phyloP scores from a whole-genome alignment of 257 asterid species.

The Capsicum baccatum region DNA sequence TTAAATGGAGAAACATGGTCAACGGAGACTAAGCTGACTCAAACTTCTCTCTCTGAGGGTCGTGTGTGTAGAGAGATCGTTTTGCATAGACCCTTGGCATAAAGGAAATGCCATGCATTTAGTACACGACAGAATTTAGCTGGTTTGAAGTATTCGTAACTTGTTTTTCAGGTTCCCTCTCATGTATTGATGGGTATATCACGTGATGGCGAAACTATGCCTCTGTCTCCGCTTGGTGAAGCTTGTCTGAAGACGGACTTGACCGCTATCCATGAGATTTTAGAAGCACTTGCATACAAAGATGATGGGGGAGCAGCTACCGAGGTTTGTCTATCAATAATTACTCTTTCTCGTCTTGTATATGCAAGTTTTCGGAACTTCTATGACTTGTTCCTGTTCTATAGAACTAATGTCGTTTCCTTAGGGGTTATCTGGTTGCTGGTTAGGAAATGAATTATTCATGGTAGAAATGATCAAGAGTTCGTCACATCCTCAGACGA shows the following conservation, averaged over 20 bases:
- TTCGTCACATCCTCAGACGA: not conserved
- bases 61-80: too few relatives aligned
- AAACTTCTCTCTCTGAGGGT: not conserved
- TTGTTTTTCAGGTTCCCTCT: constrained; percentile 71
- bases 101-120: not conserved
- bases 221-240: constrained; percentile 87
- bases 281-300: constrained; percentile 84
- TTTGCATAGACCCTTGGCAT: too few relatives aligned
- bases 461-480: not conserved
- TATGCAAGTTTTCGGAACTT: not conserved
- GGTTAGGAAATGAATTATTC: too few relatives aligned
- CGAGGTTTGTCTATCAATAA: constrained; percentile 58
- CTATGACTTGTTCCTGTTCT: not conserved
- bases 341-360: not conserved
- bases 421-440: too few relatives aligned
- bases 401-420: not conserved
- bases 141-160: constrained; percentile 27
- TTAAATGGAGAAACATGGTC: constrained; percentile 17
- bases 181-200: constrained; percentile 75
- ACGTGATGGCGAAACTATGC: constrained; percentile 51
- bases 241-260: constrained; percentile 92
- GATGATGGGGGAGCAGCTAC: constrained; percentile 90
- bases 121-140: not conserved
- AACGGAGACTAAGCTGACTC: not conserved
- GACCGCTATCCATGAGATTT: constrained; percentile 80